Base-by-base conservation (phyloP, 148 eudicot genomes). In the Hydrangea macrophylla region DNA sequence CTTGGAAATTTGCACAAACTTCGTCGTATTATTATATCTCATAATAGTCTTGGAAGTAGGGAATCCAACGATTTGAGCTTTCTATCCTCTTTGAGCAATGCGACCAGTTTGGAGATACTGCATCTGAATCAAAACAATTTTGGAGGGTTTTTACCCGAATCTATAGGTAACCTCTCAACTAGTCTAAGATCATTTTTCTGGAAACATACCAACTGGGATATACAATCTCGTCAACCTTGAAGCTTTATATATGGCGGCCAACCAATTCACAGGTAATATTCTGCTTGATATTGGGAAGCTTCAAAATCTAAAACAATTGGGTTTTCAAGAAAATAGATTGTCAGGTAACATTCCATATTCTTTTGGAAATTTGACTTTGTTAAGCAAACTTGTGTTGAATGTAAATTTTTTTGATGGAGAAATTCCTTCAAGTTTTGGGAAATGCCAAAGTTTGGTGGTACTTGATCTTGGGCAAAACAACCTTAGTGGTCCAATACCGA, bases 361-460 rank as follows among this genome's bases (percentile, higher is more conserved):
- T 9, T 36, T 78, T 0, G 84, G 82, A 61, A 78, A 81, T 62
- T 32, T 81, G 25, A 60, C 82, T 18, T 28, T 35, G 20, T n/a
- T 81, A 11, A 67, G 13, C 44, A 0, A 10, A 13, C 55, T 78
- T 10, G 1, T 6, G 1, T 23, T 81, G 20, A 9, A 15, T 2
- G 8, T 9, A 23, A 78, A 80, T 58, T 62, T 36, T 30, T 62
- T 81, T 1, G 35, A 28, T 22, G 83, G 88, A 1, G 13, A 8
- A 15, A 84, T 84, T 45, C 88, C 88, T 23, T 27, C 66, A 7
- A n/a, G 22, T n/a, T 27, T 76, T n/a, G 79, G 79, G 12, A 80
- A 72, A 8, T 80, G 70, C 42, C 42, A 42, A 8, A 51, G 55
- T 26, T 37, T 80, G 5, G 9, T 37, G 12, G 35, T 0, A 0